phyloP scores from a whole-genome alignment of 176 grass and related monocot species.

The Thinopyrum elongatum region DNA sequence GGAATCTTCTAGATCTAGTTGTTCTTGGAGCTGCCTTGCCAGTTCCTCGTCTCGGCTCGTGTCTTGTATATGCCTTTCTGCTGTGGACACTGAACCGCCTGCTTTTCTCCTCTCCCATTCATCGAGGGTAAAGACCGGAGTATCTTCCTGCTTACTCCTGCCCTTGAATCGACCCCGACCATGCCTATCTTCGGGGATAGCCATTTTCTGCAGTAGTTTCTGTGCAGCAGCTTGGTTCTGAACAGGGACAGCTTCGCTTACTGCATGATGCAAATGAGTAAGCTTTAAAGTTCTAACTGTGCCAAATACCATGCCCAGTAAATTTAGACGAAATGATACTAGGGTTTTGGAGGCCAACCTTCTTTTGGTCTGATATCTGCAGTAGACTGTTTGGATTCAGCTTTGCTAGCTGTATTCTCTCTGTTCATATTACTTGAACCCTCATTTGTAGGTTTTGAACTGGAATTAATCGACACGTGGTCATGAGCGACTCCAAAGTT shows the following conservation, averaged over 20 bases:
- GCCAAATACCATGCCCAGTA: not conserved
- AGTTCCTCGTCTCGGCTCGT: conserved; percentile 75
- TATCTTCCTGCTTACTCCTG: conserved; percentile 65
- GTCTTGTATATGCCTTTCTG: conserved; percentile 47
- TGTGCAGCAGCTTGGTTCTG: conserved; percentile 94
- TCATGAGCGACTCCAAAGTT: conserved; percentile 35
- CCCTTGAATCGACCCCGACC: conserved; percentile 54
- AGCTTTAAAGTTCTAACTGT: not conserved
- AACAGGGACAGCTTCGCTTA: conserved; percentile 83
- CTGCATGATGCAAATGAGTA: conserved; percentile 31
- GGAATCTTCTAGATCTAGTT: conserved; percentile 76
- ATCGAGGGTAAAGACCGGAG: conserved; percentile 80
- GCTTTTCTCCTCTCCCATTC: conserved; percentile 93
- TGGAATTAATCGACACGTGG: conserved; percentile 25
- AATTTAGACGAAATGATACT: not conserved
- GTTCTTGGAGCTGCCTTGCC: conserved; percentile 73
- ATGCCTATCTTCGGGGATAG: conserved; percentile 41
- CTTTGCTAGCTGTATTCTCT: conserved; percentile 15
- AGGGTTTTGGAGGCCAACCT: conserved; percentile 38
- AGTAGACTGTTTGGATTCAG: conserved; percentile 45
- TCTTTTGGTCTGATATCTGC: conserved; percentile 79
- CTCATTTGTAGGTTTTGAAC: conserved; percentile 30
- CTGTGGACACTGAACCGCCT: not conserved
- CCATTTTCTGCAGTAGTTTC: conserved; percentile 93
- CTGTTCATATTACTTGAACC: conserved; percentile 31